Evolutionary conservation across 176 grass and related monocot genomes (phyloP), one percentile per base, ranked within the genome.

Genomic region (Avena sativa): DNA sequence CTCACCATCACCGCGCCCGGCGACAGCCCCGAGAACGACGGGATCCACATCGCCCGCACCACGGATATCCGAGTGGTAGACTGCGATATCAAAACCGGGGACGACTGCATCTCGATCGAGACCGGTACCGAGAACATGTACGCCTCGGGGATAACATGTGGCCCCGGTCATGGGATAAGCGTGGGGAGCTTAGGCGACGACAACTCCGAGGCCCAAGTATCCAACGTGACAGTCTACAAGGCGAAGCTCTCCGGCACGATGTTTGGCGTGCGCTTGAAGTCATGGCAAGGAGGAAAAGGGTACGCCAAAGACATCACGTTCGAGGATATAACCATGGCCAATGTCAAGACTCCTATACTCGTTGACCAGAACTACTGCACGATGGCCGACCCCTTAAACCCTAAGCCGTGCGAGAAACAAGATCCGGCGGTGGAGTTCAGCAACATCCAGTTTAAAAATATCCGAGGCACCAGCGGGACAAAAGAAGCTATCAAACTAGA

Each of bases 21-120:
- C 68, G 17, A 71, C 9, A 71, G 68, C 36, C 68, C 68, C 2
- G 38, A 43, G 68, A 71, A 71, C 17, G 68, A 71, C 68, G 68
- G 68, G 0, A 71, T 71, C 3, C 68, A 71, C 17, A 71, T 71
- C 12, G 17, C 17, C 2, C 36, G 68, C 4, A 71, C 36, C 34
- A 71, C n/a, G 68, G 68, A 71, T 40, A 71, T 71, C 3, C 36
- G 38, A 1, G 36, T 71, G 36, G 4, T 44, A 0, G 68, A 71
- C 1, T 71, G 34, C 34, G 9, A 20, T 4, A 70, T 70, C 3
- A 70, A 43, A 70, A 70, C 67, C 3, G 67, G 67, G 9, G 66
- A 70, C 15, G 66, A 70, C 9, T 70, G 16, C 34, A 40, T 40
- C 1, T 70, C 66, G 8, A 70, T 70, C 66, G 34, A 70, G 66